Percentiles rank a stretch among this genome's conserved stretches.
These are phyloP conservation scores for Amphirosellinia nigrospora DNA, from an alignment of 495 filamentous ascomycete species.

Conservation along the genomic window DNA sequence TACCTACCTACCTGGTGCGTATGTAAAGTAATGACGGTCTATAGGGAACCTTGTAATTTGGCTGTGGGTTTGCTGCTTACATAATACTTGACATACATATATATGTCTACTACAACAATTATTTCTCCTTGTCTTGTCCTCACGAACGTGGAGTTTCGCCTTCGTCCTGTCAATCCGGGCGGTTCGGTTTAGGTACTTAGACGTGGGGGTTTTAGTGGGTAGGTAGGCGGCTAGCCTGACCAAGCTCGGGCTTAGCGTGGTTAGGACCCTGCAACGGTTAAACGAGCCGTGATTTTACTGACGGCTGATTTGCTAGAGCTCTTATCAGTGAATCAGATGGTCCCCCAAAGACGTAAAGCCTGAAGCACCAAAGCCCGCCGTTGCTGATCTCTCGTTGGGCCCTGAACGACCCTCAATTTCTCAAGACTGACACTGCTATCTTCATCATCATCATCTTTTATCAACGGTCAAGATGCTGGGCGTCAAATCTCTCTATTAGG, in stretches of 20 bases:
- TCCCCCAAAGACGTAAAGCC: too few species aligned
- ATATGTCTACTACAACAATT: too few species aligned
- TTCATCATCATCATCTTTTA: not conserved
- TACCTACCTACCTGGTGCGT: too few species aligned
- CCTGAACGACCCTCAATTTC: not conserved
- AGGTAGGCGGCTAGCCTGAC: not conserved
- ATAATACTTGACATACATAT: too few species aligned
- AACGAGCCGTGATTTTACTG: not conserved
- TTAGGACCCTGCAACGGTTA: not conserved
- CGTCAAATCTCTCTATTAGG: not conserved
- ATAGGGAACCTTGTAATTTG: too few species aligned
- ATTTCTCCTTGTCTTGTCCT: too few species aligned
- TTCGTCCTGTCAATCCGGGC: not conserved
- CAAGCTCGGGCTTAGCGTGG: conserved; percentile 1
- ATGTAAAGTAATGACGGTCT: too few species aligned
- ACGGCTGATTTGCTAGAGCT: conserved; percentile 15
- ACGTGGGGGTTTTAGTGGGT: not conserved
- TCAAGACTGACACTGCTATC: not conserved
- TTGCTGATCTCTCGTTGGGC: not conserved
- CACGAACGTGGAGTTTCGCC: not conserved
- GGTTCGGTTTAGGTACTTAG: not conserved
- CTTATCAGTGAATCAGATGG: conserved; percentile 17
- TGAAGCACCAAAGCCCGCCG: conserved; percentile 8
- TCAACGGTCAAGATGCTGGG: not conserved
- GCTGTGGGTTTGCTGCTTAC: not conserved